Base-by-base conservation (phyloP, 441 rosid species). In the Bruguiera hainesii region DNA sequence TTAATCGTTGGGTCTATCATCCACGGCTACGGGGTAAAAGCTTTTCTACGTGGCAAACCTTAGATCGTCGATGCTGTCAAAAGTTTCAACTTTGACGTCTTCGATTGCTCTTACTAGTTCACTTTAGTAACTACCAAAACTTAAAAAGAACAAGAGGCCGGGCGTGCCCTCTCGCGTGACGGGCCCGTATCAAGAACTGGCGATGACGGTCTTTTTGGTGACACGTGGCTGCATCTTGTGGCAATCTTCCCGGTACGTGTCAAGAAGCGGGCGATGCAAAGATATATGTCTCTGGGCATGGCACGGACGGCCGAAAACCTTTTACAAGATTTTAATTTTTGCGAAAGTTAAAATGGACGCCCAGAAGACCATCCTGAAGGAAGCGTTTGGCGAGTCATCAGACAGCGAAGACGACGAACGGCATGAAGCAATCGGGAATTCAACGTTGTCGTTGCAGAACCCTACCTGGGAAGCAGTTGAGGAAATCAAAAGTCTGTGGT, bases 361-460 rank as follows among this genome's bases (percentile, higher is more conserved):
- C 46, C 65, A 65, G 7, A 26, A 71, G 75, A 69, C 74, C 64
- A 59, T 84, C 25, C 75, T 93, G 62, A 76, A 65, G 66, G 79
- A 81, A 21, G 95, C 78, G 16, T 90, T 93, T 64, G 97, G 98
- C 35, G 97, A 87, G 10, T 86, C 96, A 11, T 85, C 91, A 0
- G 97, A 85, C 71, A 77, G 77, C 55, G 96, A 91, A 55, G 82
- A 73, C 49, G 33, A 61, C 48, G 63, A 71, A 46, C 74, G 66
- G 26, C 60, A 15, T 3, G 21, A 10, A 16, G 6, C 67, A 35
- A 55, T 19, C 0, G 72, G 55, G 50, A 61, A 42, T 28, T 2
- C 59, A 4, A 9, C 11, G 8, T 15, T 50, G 51, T 25, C 55
- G 67, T 62, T 31, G 64, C 42, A 31, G 42, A 58, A 35, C 37